These are phyloP conservation scores for Ulvella scutata DNA, from an alignment of 139 green algal species.

Conservation along the genomic window DNA sequence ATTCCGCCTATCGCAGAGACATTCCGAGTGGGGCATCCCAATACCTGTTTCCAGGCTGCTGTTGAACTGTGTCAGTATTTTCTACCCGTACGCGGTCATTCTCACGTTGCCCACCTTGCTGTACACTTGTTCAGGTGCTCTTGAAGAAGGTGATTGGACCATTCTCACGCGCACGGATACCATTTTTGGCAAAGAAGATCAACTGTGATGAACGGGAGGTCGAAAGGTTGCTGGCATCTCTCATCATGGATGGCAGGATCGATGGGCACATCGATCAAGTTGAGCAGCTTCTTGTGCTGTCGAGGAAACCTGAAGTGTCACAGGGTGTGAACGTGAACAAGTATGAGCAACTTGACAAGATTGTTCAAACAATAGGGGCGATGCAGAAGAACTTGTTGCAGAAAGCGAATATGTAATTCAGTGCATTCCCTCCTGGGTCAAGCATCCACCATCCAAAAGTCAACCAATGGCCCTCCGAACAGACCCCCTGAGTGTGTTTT, in stretches of 20 bases:
- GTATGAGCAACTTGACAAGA: neutral
- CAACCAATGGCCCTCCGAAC: too few species aligned
- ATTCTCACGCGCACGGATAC: slow-evolving; percentile 82
- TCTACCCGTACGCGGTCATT: too few species aligned
- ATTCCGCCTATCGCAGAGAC: neutral
- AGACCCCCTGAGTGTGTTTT: too few species aligned
- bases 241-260: slow-evolving; percentile 86
- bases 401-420: neutral
- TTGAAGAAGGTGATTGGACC: slow-evolving; percentile 31
- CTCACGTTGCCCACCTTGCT: too few species aligned
- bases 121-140: slow-evolving; percentile 68
- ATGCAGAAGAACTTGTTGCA: neutral
- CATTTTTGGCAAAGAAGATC: slow-evolving; percentile 74
- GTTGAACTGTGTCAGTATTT: neutral
- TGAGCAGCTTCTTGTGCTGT: neutral
- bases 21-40: neutral
- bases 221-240: slow-evolving; percentile 79
- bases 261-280: slow-evolving; percentile 90
- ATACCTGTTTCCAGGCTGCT: neutral
- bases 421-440: too few species aligned
- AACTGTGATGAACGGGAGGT: slow-evolving; percentile 83
- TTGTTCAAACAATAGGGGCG: neutral
- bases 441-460: too few species aligned
- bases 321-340: neutral
- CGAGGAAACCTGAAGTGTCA: neutral